Evolutionary conservation across 495 filamentous ascomycete genomes (phyloP), one percentile per base, ranked within the genome.

Genomic region (Oidiodendron maius): DNA sequence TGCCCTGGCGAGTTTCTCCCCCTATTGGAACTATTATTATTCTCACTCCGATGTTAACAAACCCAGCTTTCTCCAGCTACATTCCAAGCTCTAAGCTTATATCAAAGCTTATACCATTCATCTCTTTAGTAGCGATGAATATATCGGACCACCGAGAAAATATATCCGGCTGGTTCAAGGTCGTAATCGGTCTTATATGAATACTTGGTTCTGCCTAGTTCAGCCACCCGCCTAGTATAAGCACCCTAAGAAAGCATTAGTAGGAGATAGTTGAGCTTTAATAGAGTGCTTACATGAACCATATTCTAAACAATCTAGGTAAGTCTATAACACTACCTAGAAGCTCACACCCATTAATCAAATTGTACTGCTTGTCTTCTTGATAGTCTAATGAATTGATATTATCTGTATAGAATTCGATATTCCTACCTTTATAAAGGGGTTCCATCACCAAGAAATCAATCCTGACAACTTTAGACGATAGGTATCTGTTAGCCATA

Each of bases 61-160:
- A 83, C 1, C 81, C 81, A 0, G 76, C 64, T 17, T 72, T 66
- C 46, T 64, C 64, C 65, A 82, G 68, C 63, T 71, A 71, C 8
- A 57, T 61, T 12, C 67, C 65, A 15, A 73, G 56, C 3, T 70
- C 65, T 23, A 71, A 60, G 0, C 69, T 68, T 26, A 80, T 36
- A 26, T 51, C 34, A 24, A 60, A 56, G 40, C 44, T 58, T 25
- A 47, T 43, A 17, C 52, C 62, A 40, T 25, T 52, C 22, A 37
- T 50, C 13, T 52, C 22, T 2, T 49, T 54, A 18, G 60, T 65
- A 48, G 64, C 56, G 39, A 59, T 63, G 57, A 64, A 69, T 16
- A 58, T 46, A 16, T 60, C 65, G 48, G 57, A 44, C 56, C 71
- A 67, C 56, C 62, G 61, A 16, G 16, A 26, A 34, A n/a, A 55